phyloP scores from a whole-genome alignment of 129 eudicot genomes.

The Lactuca saligna region DNA sequence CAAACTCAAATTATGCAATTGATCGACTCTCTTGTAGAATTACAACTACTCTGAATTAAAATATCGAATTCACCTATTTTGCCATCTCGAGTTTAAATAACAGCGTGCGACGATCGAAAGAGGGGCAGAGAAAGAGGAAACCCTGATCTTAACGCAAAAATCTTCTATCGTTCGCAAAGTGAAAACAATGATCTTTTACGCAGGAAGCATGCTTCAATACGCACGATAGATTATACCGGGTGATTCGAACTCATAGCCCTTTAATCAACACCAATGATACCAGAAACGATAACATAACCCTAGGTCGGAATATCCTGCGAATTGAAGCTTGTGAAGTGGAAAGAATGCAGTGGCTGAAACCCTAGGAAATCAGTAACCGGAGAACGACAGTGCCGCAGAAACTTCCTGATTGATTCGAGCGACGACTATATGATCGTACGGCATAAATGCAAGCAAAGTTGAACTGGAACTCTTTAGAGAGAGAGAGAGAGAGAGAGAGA shows the following conservation, averaged over 20 bases:
- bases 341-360: slow-evolving; percentile 22
- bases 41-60: neutral
- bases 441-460: slow-evolving; percentile 23
- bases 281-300: slow-evolving; percentile 20
- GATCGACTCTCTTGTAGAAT: neutral
- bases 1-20: slow-evolving; percentile 15
- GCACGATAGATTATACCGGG: neutral
- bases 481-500: neutral
- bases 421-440: slow-evolving; percentile 25
- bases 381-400: slow-evolving; percentile 5
- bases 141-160: slow-evolving; percentile 26
- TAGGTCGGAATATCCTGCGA: slow-evolving; percentile 11
- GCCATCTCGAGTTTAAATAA: neutral
- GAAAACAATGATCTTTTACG: neutral
- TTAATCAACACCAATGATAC: slow-evolving; percentile 17
- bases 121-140: neutral
- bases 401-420: slow-evolving; percentile 6
- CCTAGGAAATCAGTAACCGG: slow-evolving; percentile 18
- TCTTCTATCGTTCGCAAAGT: neutral
- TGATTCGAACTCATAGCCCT: slow-evolving; percentile 14
- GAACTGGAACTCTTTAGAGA: slow-evolving; percentile 22
- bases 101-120: neutral
- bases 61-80: slow-evolving; percentile 1
- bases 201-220: slow-evolving; percentile 5
- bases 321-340: slow-evolving; percentile 13